These are phyloP conservation scores for Nidularia sp. DNA, from an alignment of 768 basidiomycete species.

Conservation along the genomic window DNA sequence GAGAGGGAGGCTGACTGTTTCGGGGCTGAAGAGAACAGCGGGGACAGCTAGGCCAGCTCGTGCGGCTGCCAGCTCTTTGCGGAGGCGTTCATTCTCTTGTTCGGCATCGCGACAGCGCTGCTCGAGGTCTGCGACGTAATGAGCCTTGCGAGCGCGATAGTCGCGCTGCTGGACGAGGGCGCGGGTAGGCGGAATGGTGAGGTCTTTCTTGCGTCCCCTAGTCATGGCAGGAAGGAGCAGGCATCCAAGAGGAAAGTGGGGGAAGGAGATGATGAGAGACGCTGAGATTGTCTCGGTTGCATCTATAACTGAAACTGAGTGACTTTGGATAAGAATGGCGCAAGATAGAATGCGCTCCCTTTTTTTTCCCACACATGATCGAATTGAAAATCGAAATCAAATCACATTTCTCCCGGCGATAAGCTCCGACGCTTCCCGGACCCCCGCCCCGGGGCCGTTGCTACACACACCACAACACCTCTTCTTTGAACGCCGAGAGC, in stretches of 20 bases:
- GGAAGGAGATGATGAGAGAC: conserved; percentile 6
- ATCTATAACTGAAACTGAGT: conserved; percentile 11
- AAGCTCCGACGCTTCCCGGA: conserved; percentile 4
- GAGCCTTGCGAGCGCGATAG: conserved; percentile 59
- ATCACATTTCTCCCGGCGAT: conserved; percentile 3
- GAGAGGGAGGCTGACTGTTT: conserved; percentile 23
- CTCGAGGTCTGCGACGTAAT: conserved; percentile 54
- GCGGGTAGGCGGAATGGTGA: conserved; percentile 54
- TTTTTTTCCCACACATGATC: conserved; percentile 10
- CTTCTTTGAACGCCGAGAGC: too few species aligned
- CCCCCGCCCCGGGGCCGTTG: background rate
- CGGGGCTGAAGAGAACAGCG: conserved; percentile 17
- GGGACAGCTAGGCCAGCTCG: conserved; percentile 32
- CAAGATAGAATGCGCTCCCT: conserved; percentile 21
- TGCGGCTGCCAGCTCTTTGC: conserved; percentile 41
- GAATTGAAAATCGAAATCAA: conserved; percentile 19
- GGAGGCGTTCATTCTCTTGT: conserved; percentile 48
- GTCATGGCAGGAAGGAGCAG: conserved; percentile 36
- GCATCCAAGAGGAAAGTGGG: conserved; percentile 1
- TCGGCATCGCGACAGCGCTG: conserved; percentile 48
- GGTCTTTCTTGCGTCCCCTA: conserved; percentile 63
- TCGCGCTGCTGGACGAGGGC: conserved; percentile 61
- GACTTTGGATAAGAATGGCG: conserved; percentile 28
- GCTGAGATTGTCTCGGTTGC: conserved; percentile 5
- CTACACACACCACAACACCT: background rate